Percentiles rank a stretch among this genome's conserved stretches.
Conservation (phyloP, 768 basidiomycete species). For the Hypsizygus marmoreus region DNA sequence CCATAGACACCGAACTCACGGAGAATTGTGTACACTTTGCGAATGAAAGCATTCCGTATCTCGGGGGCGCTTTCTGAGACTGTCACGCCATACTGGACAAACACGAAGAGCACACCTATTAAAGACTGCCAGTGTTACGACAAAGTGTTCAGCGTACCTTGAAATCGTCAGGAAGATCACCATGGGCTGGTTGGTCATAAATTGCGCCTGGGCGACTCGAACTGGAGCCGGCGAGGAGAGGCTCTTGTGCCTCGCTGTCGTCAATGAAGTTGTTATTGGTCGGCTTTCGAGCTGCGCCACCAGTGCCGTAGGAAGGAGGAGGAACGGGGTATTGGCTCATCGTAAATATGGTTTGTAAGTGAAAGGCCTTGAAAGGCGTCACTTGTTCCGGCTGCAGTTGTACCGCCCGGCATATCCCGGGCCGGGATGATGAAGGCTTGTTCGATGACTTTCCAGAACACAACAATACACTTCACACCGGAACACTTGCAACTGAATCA, state of each 20-base stretch:
- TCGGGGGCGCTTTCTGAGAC: conserved; percentile 77
- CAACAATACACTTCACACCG: no score
- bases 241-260: conserved; percentile 46
- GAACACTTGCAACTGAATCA: no score
- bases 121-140: neutral
- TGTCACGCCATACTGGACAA: conserved; percentile 70
- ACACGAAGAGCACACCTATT: conserved; percentile 11
- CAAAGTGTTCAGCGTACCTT: conserved; percentile 55
- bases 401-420: no score
- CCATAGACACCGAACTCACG: conserved; percentile 52
- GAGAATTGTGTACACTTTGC: conserved; percentile 90
- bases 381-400: conserved; percentile 5
- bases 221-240: conserved; percentile 57
- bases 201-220: conserved; percentile 51
- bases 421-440: no score
- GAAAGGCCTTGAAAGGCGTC: neutral
- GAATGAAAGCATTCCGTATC: conserved; percentile 83
- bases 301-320: conserved; percentile 62
- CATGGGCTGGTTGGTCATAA: conserved; percentile 72
- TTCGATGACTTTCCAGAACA: no score
- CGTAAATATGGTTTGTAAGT: conserved; percentile 26
- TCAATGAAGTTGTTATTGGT: conserved; percentile 27
- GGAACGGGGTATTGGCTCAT: conserved; percentile 66
- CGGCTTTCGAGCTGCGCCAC: conserved; percentile 33
- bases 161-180: conserved; percentile 91